Conservation (phyloP, 495 filamentous ascomycete species). For the Penicillium coffeae region DNA sequence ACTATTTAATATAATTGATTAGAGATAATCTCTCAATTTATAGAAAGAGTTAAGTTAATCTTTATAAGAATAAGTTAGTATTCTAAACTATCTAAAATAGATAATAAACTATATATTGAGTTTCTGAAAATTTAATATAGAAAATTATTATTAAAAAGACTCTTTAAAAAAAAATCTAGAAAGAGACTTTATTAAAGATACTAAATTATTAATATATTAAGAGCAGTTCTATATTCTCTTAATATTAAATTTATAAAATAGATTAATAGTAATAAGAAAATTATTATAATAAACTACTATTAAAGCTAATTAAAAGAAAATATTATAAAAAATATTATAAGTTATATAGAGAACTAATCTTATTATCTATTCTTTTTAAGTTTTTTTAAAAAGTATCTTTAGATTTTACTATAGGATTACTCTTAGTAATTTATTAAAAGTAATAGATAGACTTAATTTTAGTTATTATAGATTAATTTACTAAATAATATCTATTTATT, state of each 20-base stretch:
- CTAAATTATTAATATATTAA: neutral
- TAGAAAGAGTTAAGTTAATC: neutral
- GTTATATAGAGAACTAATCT: neutral
- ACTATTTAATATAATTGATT: no score
- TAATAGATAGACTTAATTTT: neutral
- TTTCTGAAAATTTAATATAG: neutral
- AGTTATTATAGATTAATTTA: constrained; percentile 7
- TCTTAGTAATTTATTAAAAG: constrained; percentile 1
- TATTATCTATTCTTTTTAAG: no score
- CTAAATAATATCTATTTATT: neutral
- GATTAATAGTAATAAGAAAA: neutral
- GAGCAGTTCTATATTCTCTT: neutral
- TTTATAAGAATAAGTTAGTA: neutral
- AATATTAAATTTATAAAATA: neutral
- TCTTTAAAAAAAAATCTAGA: neutral
- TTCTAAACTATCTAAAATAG: neutral
- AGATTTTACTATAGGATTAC: neutral
- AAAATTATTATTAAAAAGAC: neutral
- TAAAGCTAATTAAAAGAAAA: neutral
- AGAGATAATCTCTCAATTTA: no score
- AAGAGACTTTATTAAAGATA: neutral
- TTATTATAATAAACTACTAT: no score
- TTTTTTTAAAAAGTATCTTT: no score
- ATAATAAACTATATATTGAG: neutral
- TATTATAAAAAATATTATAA: neutral